Conservation (phyloP, 1,139 yeast species). For the Scheffersomyces illinoinensis region DNA sequence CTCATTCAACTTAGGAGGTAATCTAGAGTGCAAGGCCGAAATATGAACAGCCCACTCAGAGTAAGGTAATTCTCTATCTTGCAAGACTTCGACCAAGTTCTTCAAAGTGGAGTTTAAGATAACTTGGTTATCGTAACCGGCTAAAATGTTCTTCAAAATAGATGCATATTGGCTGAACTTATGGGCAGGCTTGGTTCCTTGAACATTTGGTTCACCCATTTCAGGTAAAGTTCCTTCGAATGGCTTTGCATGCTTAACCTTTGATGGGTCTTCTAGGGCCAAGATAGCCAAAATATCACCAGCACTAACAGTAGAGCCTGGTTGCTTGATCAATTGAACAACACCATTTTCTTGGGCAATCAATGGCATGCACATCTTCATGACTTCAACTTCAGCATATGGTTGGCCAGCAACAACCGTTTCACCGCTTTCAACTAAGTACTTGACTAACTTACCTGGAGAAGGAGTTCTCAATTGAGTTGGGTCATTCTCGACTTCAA, state of each 20-base stretch:
- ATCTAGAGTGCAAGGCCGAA: slow-evolving; percentile 89
- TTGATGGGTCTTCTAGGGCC: slow-evolving; percentile 93
- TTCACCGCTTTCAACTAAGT: slow-evolving; percentile 92
- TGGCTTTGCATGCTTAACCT: slow-evolving; percentile 95
- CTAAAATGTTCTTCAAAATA: slow-evolving; percentile 73
- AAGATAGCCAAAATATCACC: slow-evolving; percentile 96
- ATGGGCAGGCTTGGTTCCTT: slow-evolving; percentile 84
- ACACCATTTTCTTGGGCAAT: slow-evolving; percentile 91
- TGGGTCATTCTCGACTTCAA: slow-evolving; percentile 96
- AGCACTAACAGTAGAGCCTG: slow-evolving; percentile 95
- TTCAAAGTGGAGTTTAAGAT: slow-evolving; percentile 83
- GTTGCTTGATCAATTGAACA: slow-evolving; percentile 91
- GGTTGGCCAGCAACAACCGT: slow-evolving; percentile 91
- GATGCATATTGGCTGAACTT: slow-evolving; percentile 59
- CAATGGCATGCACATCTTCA: slow-evolving; percentile 97
- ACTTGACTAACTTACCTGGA: slow-evolving; percentile 96
- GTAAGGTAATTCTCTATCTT: slow-evolving; percentile 81
- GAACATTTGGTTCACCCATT: slow-evolving; percentile 76
- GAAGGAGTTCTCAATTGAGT: slow-evolving; percentile 98
- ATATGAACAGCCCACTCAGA: slow-evolving; percentile 87
- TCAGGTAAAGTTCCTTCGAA: slow-evolving; percentile 93
- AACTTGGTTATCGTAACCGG: slow-evolving; percentile 94
- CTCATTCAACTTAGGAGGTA: slow-evolving; percentile 76
- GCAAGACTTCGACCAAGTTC: slow-evolving; percentile 68
- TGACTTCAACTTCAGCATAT: slow-evolving; percentile 97